phyloP scores from a whole-genome alignment of 2,329 filamentous ascomycete genomes.

The Calycina herbarum region DNA sequence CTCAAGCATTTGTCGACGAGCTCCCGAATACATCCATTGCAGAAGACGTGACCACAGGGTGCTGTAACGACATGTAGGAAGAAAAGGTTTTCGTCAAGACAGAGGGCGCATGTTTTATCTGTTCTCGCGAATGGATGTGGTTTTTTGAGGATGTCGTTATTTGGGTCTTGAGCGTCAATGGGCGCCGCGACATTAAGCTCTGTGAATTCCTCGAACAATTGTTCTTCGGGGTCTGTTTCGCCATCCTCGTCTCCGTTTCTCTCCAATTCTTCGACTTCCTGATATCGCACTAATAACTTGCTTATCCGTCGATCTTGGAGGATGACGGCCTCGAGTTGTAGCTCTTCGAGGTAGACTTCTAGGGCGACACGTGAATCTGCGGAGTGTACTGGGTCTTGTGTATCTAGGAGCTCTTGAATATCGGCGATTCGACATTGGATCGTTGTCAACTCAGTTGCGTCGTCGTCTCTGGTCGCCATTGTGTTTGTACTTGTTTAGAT shows the following conservation, averaged over 20 bases:
- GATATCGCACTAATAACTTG: not conserved
- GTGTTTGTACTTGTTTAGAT: not conserved
- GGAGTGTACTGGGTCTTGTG: not conserved
- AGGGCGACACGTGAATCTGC: not conserved
- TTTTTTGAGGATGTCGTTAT: not conserved
- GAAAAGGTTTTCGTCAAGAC: not conserved
- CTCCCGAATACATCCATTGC: not conserved
- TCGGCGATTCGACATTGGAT: not conserved
- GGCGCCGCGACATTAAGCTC: not conserved
- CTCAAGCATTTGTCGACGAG: not conserved
- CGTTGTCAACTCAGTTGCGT: not conserved
- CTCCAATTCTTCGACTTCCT: not conserved
- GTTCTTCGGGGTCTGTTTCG: not conserved
- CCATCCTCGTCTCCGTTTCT: not conserved
- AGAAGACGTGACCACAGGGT: not conserved
- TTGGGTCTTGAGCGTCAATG: not conserved
- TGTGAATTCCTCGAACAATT: not conserved
- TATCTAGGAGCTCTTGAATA: not conserved
- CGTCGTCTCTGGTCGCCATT: not conserved
- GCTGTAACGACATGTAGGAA: not conserved
- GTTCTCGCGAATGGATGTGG: not conserved
- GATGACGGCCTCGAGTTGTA: not conserved
- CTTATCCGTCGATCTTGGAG: not conserved
- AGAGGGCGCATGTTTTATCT: not conserved
- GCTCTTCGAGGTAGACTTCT: not conserved